These are phyloP conservation scores for Plasmodium cynomolgi DNA, from an alignment of 169 alveolate species.

Conservation along the genomic window DNA sequence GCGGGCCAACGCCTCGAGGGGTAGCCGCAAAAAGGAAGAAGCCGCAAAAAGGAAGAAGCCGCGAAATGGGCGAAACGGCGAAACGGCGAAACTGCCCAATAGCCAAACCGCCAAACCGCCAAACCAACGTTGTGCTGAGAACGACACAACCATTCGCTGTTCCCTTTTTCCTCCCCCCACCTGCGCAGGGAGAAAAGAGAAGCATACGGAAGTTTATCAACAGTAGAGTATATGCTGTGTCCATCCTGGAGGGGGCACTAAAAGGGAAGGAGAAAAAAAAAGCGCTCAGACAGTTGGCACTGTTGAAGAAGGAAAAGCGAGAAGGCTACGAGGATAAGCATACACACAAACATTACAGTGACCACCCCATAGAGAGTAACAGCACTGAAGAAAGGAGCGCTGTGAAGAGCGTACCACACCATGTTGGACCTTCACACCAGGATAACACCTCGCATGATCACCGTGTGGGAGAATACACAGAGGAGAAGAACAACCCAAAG, in stretches of 20 bases:
- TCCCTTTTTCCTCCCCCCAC: not conserved
- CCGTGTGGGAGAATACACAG: not conserved
- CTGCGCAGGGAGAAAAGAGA: constrained; percentile 29
- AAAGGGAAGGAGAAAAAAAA: not conserved
- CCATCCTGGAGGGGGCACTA: constrained; percentile 22
- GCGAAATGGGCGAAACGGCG: not conserved
- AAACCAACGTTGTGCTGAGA: not conserved
- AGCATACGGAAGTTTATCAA: constrained; percentile 30
- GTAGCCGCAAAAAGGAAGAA: not conserved
- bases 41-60: not conserved
- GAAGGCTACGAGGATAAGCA: not conserved
- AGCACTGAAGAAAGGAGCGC: not conserved
- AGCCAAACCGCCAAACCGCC: not conserved
- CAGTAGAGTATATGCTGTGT: constrained; percentile 20
- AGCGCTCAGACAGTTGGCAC: not conserved
- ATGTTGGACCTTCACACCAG: not conserved
- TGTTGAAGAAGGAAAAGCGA: not conserved
- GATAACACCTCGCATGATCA: not conserved
- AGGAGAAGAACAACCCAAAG: constrained; percentile 3
- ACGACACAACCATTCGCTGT: not conserved
- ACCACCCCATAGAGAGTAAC: not conserved
- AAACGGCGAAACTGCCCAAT: not conserved
- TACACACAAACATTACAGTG: not conserved
- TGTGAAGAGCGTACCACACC: not conserved
- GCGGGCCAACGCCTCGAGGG: not conserved